These are phyloP conservation scores for Rhizophora apiculata DNA, from an alignment of 345 rosid species.

Conservation along the genomic window DNA sequence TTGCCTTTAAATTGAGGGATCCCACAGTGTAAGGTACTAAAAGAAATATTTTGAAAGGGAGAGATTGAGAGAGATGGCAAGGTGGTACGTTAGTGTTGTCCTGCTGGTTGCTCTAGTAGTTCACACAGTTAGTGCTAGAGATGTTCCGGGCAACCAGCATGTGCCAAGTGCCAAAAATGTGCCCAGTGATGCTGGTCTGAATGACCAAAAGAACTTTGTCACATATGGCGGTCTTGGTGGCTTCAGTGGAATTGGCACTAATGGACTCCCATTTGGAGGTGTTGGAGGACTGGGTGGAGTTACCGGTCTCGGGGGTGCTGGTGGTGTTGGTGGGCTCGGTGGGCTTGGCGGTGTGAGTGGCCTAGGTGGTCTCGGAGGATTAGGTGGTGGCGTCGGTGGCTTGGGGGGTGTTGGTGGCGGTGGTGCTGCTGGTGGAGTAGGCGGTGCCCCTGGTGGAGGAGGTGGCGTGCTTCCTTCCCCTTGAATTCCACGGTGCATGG, in stretches of 20 bases:
- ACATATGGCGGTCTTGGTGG: constrained; percentile 20
- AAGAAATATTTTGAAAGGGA: neutral
- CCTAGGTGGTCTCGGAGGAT: neutral
- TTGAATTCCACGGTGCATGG: neutral
- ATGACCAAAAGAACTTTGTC: constrained; percentile 19
- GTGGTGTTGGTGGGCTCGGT: neutral
- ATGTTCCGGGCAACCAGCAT: neutral
- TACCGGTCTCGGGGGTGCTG: constrained; percentile 7
- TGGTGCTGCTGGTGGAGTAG: neutral
- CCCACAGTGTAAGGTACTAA: neutral
- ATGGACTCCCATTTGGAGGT: constrained; percentile 10
- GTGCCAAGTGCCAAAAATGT: neutral
- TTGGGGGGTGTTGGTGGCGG: neutral
- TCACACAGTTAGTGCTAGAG: neutral
- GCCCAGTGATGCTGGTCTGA: constrained; percentile 16
- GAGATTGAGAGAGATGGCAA: neutral
- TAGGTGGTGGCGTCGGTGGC: neutral
- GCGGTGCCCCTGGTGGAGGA: neutral
- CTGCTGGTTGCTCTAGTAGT: neutral
- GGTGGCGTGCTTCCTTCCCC: neutral
- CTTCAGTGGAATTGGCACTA: constrained; percentile 13
- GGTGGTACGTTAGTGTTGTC: neutral
- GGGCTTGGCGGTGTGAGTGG: neutral
- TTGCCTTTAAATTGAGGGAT: constrained; percentile 25
- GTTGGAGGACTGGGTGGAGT: constrained; percentile 10